Evolutionary conservation across 2,329 filamentous ascomycete genomes (phyloP).

Genomic region (Botrytis hyacinthi): DNA sequence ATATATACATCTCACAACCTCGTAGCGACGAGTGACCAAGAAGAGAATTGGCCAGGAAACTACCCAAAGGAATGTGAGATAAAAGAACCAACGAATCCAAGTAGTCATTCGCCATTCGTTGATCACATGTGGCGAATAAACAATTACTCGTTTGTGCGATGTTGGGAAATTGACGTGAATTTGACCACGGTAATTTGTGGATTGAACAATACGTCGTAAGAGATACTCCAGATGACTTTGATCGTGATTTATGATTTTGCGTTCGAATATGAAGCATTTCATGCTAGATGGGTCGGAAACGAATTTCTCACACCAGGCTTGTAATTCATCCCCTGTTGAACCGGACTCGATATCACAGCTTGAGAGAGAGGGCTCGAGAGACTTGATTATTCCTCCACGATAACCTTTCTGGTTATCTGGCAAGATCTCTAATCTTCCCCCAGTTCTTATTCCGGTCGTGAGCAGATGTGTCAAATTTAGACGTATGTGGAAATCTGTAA

Average conservation of each 20-base stretch:
- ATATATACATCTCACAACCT: slow-evolving; percentile 59
- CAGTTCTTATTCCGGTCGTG: slow-evolving; percentile 44
- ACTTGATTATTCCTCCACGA: slow-evolving; percentile 61
- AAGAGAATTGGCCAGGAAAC: slow-evolving; percentile 70
- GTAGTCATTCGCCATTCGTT: slow-evolving; percentile 63
- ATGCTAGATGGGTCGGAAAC: slow-evolving; percentile 56
- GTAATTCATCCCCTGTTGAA: slow-evolving; percentile 19
- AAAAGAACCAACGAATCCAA: slow-evolving; percentile 65
- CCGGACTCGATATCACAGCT: slow-evolving; percentile 29
- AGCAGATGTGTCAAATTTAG: slow-evolving; percentile 60
- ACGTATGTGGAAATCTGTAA: slow-evolving; percentile 59
- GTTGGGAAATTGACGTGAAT: slow-evolving; percentile 59
- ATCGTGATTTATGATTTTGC: slow-evolving; percentile 60
- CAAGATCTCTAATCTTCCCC: slow-evolving; percentile 50
- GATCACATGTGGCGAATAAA: slow-evolving; percentile 61
- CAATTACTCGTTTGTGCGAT: slow-evolving; percentile 54
- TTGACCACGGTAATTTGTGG: slow-evolving; percentile 66
- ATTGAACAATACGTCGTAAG: slow-evolving; percentile 55
- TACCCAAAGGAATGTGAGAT: slow-evolving; percentile 65
- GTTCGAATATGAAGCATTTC: slow-evolving; percentile 54
- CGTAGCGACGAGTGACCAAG: slow-evolving; percentile 65
- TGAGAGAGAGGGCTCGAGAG: slow-evolving; percentile 47
- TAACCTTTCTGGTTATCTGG: slow-evolving; percentile 59
- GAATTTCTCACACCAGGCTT: slow-evolving; percentile 65
- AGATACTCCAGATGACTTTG: slow-evolving; percentile 49